Base-by-base conservation (phyloP, 2,329 filamentous ascomycete genomes). In the Aureobasidium sp. region DNA sequence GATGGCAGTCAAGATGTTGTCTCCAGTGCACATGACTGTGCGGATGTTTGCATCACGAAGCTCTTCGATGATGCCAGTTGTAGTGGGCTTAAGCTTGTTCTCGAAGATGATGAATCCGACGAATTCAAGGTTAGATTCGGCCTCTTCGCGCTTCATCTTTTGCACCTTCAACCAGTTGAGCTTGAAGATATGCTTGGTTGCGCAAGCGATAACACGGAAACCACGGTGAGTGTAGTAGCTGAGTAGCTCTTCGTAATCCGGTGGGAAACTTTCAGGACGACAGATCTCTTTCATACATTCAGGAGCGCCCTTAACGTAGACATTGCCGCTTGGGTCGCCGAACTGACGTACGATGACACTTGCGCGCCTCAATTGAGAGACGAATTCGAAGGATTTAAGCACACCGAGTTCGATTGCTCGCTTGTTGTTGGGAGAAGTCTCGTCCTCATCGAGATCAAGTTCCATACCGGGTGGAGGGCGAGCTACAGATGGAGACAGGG, bases 91-190 rank as follows among this genome's bases (percentile, higher is more conserved):
- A 65, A 99, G 79, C 76, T 99, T 99, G 77, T 99, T 99, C 76
- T 99, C 94, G 69, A 99, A 99, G 60, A 99, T 88, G 71, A 99
- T 97, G 76, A 99, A 99, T 5, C 94, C 94, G 39, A 92, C 83
- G 71, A 99, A 97, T 50, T 93, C 86, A 12, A 99, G 82, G 36
- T 86, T 81, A 3, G 84, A 88, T 74, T 99, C 94, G 9, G 89
- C 92, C 59, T 97, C 89, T 43, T 86, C 78, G 34, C 94, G 87
- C 68, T 86, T 89, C 87, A 97, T 92, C 77, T 96, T 96, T 71
- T 97, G 92, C 7, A 92, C 87, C 72, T 95, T 96, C 61, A 96
- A 85, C 92, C 92, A 97, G 69, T 88, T 95, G 36, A 97, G 81
- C 71, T 92, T 94, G 62, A 86, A 84, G 59, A 97, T 84, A 70